Base-by-base conservation (phyloP, 805 yeast genomes). In the Candida hungchunana region DNA sequence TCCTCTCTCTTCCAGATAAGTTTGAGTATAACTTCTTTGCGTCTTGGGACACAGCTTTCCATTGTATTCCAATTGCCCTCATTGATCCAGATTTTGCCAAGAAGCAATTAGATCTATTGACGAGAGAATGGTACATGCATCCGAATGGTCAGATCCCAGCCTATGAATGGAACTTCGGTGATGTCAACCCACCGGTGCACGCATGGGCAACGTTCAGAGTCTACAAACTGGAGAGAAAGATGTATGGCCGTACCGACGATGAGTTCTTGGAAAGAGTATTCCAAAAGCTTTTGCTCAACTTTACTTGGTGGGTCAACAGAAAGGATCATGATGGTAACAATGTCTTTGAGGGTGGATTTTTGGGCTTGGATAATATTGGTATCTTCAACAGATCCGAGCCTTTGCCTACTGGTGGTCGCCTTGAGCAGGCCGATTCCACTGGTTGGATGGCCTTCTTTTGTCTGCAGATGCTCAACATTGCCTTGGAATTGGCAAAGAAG, bases 81-180 rank as follows among this genome's bases (percentile, higher is more conserved):
- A 77, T 88, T 53, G 97, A 88, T 59, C 95, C 96, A 2, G 86
- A 75, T 37, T 88, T 85, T 64, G 94, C 96, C 23, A 88, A 88
- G 59, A 80, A 76, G 50, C 96, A 88, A 63, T 71, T 88, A 48
- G 95, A 82, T 56, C 65, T 88, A 39, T 66, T 88, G 57, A 82
- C 95, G 20, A 73, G 96, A 55, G 97, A 88, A 62, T 88, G 96
- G 96, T 88, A 88, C 57, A 86, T 87, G 94, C 96, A 90, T 57
- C 96, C 96, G 30, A 88, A 88, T 58, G 97, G 97, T n/a, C 96
- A 89, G 61, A 77, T 87, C 46, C 96, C 97, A 0, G 96, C 96
- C 11, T 88, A 88, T 59, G 97, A 88, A 62, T 88, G 97, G 97
- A 88, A 89, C 58, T 88, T 88, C 53, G 69, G 83, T 43, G 97